Conservation (phyloP, 2,329 filamentous ascomycete species). For the Cordyceps tenuipes region DNA sequence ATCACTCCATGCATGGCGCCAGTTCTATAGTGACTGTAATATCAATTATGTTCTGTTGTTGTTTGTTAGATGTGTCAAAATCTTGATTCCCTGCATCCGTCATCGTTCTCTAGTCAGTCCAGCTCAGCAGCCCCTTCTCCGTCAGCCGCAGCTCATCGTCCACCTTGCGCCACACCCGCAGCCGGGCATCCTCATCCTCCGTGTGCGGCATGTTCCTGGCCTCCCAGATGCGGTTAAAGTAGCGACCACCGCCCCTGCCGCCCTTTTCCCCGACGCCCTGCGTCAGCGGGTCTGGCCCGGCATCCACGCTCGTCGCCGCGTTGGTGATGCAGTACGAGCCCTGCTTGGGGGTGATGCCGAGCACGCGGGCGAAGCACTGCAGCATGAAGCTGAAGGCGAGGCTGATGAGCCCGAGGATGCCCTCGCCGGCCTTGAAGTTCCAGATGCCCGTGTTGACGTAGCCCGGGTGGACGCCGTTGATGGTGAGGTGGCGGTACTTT, state of each 20-base stretch:
- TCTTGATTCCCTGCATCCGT: background rate
- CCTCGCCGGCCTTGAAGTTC: slow-evolving; percentile 13
- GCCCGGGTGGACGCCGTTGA: slow-evolving; percentile 25
- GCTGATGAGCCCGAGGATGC: slow-evolving; percentile 5
- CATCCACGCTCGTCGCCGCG: slow-evolving; percentile 9
- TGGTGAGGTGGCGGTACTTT: slow-evolving; percentile 20
- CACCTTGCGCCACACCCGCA: slow-evolving; percentile 12
- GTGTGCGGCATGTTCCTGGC: slow-evolving; percentile 9
- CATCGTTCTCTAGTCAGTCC: background rate
- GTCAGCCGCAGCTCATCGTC: slow-evolving; percentile 11
- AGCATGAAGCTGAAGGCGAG: background rate
- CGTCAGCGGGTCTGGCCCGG: slow-evolving; percentile 2
- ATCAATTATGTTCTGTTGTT: background rate
- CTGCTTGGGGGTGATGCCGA: slow-evolving; percentile 10
- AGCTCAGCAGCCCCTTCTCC: slow-evolving; percentile 10
- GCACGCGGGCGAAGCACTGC: slow-evolving; percentile 2
- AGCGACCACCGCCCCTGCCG: slow-evolving; percentile 10
- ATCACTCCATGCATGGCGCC: no score
- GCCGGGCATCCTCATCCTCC: slow-evolving; percentile 4
- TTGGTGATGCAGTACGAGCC: slow-evolving; percentile 12
- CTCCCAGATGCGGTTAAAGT: slow-evolving; percentile 14
- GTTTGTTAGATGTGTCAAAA: background rate
- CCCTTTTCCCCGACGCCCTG: slow-evolving; percentile 9
- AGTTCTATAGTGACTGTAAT: no score
- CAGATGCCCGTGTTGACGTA: slow-evolving; percentile 24